Conservation (phyloP, 306 rosid genomes). For the Vigna reflexopilosa region DNA sequence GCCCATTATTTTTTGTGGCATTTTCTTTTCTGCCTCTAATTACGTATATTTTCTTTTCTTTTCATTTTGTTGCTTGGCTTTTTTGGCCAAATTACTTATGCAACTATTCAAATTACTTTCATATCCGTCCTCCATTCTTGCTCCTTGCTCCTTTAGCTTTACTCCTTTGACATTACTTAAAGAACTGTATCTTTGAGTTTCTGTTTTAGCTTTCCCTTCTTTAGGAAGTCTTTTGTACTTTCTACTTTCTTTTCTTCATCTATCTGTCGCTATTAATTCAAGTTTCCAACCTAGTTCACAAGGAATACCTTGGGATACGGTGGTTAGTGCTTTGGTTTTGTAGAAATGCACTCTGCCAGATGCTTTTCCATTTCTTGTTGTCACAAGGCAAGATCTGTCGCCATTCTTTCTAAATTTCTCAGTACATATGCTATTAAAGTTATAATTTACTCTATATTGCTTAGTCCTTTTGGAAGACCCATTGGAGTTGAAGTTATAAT, state of each 20-base stretch:
- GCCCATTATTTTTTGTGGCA: constrained; percentile 78
- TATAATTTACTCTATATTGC: constrained; percentile 42
- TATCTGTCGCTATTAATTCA: constrained; percentile 34
- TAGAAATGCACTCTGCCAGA: constrained; percentile 37
- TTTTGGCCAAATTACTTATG: constrained; percentile 53
- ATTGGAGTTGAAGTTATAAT: too few relatives aligned
- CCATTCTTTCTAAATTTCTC: constrained; percentile 21
- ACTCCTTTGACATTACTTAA: constrained; percentile 33
- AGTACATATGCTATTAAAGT: constrained; percentile 20
- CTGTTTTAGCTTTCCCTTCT: constrained; percentile 38
- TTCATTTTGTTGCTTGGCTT: constrained; percentile 50
- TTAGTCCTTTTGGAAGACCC: neutral
- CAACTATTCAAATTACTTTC: constrained; percentile 42
- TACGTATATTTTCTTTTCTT: constrained; percentile 45
- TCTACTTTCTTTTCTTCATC: constrained; percentile 40
- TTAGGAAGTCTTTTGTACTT: constrained; percentile 33
- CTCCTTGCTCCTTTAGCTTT: constrained; percentile 43
- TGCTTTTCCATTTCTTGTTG: constrained; percentile 21
- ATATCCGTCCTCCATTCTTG: constrained; percentile 40
- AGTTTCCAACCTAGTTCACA: constrained; percentile 39
- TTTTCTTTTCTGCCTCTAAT: constrained; percentile 60
- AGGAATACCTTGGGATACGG: neutral
- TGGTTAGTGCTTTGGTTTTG: constrained; percentile 32
- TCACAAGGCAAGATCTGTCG: neutral
- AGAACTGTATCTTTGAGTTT: constrained; percentile 39